phyloP scores from a whole-genome alignment of 306 rosid genomes.

The Malus sieversii region DNA sequence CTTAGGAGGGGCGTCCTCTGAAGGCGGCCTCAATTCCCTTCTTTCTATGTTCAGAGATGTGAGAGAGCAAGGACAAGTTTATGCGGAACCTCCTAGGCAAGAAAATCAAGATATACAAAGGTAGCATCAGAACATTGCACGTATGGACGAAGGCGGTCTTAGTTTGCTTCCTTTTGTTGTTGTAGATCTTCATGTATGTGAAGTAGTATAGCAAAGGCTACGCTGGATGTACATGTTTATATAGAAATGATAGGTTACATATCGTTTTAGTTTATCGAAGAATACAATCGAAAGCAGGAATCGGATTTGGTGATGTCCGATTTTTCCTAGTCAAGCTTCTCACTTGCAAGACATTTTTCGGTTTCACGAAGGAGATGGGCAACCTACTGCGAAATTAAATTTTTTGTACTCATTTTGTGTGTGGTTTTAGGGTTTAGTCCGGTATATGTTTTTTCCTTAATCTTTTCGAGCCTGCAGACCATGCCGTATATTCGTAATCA shows the following conservation, averaged over 20 bases:
- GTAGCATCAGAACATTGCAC: conserved; percentile 20
- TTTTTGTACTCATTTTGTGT: too few species aligned
- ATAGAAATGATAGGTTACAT: conserved; percentile 10
- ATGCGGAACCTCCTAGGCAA: conserved; percentile 35
- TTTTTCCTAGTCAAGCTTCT: background rate
- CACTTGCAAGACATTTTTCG: background rate
- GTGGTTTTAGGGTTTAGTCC: too few species aligned
- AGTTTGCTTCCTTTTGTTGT: background rate
- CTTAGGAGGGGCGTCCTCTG: conserved; percentile 87
- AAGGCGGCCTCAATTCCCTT: conserved; percentile 81
- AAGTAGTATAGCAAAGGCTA: background rate
- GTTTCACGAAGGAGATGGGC: background rate
- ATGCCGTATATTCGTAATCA: too few species aligned
- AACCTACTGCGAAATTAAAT: too few species aligned
- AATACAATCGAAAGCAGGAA: conserved; percentile 3
- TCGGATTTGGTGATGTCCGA: background rate
- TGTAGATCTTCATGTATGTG: background rate
- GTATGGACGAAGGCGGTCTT: background rate
- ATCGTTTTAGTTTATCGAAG: conserved; percentile 5
- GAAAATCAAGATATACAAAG: conserved; percentile 35
- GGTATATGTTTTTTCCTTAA: too few species aligned
- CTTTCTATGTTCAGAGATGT: conserved; percentile 87
- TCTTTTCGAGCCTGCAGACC: too few species aligned
- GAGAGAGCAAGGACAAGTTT: conserved; percentile 81
- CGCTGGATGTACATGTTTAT: conserved; percentile 14